phyloP scores from a whole-genome alignment of 108 stramenopile genomes.

The Poteriospumella lacustris region DNA sequence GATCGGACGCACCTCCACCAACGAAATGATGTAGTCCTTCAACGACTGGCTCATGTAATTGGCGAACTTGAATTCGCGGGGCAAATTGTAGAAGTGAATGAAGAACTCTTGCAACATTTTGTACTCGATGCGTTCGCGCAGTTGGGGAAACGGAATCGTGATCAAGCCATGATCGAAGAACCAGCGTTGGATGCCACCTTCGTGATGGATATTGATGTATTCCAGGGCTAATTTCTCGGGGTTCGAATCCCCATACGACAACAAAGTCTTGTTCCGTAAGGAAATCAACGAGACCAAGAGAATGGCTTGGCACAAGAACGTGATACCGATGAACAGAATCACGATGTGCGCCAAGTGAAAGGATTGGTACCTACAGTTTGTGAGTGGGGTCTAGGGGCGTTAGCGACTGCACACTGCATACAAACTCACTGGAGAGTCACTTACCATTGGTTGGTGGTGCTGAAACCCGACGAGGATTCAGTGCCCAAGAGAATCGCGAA shows the following conservation, averaged over 20 bases:
- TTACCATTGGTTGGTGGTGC: not conserved
- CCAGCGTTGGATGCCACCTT: not conserved
- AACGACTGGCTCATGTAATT: not conserved
- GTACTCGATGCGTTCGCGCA: not conserved
- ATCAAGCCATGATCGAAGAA: not conserved
- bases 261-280: not conserved
- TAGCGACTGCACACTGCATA: no score
- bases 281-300: not conserved
- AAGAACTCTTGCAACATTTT: slow-evolving; percentile 18
- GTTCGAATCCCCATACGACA: not conserved
- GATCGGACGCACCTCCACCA: slow-evolving; percentile 3
- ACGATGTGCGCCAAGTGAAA: not conserved
- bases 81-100: slow-evolving; percentile 1
- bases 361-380: not conserved
- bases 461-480: not conserved
- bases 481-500: not conserved
- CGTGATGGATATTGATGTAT: not conserved
- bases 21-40: not conserved
- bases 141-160: not conserved
- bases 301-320: not conserved
- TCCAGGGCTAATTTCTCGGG: not conserved
- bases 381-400: no score
- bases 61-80: slow-evolving; percentile 4
- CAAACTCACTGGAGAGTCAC: not conserved
- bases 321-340: not conserved